These are phyloP conservation scores for Aspergillus fischeri DNA, from an alignment of 2,329 filamentous ascomycete genomes.

Conservation along the genomic window DNA sequence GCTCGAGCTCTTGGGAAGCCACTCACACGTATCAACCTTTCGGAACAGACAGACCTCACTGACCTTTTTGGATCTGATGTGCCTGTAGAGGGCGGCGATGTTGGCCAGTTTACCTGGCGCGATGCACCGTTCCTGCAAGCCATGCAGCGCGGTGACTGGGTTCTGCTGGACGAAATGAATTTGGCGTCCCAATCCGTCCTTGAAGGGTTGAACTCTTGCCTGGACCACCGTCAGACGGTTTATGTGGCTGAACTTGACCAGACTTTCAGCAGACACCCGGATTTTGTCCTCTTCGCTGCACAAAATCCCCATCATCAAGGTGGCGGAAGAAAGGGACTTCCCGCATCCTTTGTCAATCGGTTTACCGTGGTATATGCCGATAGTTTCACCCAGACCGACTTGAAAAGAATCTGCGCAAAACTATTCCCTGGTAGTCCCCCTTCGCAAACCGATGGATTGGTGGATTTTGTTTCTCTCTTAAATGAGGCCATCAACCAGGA, in stretches of 20 bases:
- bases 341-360: constrained; percentile 93
- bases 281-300: constrained; percentile 93
- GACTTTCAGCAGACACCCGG: constrained; percentile 80
- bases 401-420: constrained; percentile 74
- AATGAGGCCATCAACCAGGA: constrained; percentile 64
- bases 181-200: constrained; percentile 93
- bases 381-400: constrained; percentile 74
- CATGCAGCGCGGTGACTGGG: constrained; percentile 97
- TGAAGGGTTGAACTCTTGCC: constrained; percentile 91
- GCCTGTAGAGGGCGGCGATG: constrained; percentile 84
- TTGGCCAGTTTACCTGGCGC: constrained; percentile 89
- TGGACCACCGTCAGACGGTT: constrained; percentile 93
- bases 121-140: constrained; percentile 93
- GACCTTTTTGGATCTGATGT: constrained; percentile 97
- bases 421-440: constrained; percentile 64
- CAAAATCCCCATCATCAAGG: constrained; percentile 98
- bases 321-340: constrained; percentile 88
- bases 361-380: constrained; percentile 98
- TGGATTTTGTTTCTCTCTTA: constrained; percentile 75
- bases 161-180: constrained; percentile 97
- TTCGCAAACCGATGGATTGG: constrained; percentile 62
- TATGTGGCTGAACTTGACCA: constrained; percentile 95
- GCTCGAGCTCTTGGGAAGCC: constrained; percentile 74
- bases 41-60: constrained; percentile 96
- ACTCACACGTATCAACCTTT: constrained; percentile 91